Evolutionary conservation across 2,329 filamentous ascomycete species (phyloP).

Genomic region (Curvularia verruculosa): DNA sequence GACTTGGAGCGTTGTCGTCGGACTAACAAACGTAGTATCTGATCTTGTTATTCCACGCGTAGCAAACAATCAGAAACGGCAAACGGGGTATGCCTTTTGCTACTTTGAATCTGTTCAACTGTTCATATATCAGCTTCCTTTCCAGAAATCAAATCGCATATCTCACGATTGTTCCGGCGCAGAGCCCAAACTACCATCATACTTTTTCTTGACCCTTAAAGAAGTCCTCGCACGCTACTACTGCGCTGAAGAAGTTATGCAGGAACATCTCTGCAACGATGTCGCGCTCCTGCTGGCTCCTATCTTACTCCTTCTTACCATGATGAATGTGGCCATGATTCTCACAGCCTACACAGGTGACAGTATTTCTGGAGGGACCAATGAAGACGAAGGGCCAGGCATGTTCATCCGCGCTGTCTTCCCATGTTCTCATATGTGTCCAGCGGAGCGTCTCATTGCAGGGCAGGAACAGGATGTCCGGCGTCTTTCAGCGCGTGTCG

Average conservation of each 20-base stretch:
- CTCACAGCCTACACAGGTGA: not conserved
- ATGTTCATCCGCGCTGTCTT: not conserved
- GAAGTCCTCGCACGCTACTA: no score
- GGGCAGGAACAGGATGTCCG: not conserved
- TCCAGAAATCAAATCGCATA: not conserved
- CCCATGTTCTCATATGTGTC: not conserved
- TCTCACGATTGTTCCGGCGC: not conserved
- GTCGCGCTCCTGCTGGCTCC: not conserved
- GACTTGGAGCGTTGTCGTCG: not conserved
- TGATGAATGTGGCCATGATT: not conserved
- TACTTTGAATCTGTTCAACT: not conserved
- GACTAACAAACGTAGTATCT: not conserved
- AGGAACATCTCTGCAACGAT: not conserved
- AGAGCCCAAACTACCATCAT: not conserved
- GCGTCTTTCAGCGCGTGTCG: not conserved
- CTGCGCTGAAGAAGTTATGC: not conserved
- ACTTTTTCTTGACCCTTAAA: no score
- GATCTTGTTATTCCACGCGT: not conserved
- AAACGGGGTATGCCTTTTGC: not conserved
- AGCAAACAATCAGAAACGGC: not conserved
- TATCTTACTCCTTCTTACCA: not conserved
- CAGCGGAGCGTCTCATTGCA: not conserved
- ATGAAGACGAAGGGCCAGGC: not conserved
- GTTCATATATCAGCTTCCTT: not conserved
- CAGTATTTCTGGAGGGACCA: not conserved